A percentile compares a stretch with the other conserved stretches of the same genome.
Conservation (phyloP, 2,329 filamentous ascomycete genomes). For the Ophiostoma novo-ulmi region DNA sequence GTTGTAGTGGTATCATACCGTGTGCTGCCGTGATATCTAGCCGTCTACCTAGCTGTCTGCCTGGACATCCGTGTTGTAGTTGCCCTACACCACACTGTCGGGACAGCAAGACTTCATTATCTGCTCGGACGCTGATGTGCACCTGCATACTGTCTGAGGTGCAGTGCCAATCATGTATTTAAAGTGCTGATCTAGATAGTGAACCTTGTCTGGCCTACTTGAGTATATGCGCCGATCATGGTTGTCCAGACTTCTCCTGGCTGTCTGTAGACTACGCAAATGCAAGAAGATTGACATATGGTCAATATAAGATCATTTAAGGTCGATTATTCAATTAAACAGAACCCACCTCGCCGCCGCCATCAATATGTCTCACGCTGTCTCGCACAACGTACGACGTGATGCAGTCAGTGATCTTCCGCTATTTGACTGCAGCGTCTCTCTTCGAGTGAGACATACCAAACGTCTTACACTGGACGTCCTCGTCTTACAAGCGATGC, state of each 20-base stretch:
- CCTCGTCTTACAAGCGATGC: neutral
- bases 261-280: too few species aligned
- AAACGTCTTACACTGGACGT: neutral
- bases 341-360: neutral
- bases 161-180: neutral
- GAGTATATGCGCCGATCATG: neutral
- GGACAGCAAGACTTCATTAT: too few species aligned
- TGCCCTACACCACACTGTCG: neutral
- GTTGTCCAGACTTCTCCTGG: neutral
- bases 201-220: neutral
- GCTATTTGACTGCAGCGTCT: neutral
- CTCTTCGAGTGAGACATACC: neutral
- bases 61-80: neutral
- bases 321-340: neutral
- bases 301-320: neutral
- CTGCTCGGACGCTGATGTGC: neutral
- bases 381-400: neutral
- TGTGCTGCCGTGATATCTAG: neutral
- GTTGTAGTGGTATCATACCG: neutral
- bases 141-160: neutral
- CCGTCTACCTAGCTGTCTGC: neutral
- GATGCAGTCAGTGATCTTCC: neutral
- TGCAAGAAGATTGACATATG: too few species aligned
- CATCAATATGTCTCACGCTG: neutral
- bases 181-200: neutral